Base-by-base conservation (phyloP, 2,329 filamentous ascomycete species). In the Decorospora gaudefroyi region DNA sequence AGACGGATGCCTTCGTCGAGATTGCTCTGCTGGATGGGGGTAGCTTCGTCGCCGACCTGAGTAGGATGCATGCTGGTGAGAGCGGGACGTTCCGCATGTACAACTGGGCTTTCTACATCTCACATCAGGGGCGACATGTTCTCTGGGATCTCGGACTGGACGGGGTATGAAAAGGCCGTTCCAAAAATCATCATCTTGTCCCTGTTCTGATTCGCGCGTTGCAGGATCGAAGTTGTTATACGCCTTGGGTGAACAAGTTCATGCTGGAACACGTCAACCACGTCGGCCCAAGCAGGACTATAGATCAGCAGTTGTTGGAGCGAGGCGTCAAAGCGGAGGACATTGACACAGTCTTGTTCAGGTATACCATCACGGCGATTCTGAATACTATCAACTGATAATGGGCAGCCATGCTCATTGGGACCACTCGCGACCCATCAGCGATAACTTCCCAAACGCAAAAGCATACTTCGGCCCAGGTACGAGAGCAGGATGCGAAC, bases 61-160 rank as follows among this genome's bases (percentile, higher is more conserved):
- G 48, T 25, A 60, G 55, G 25, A 37, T 68, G 31, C 65, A 68
- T 53, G 58, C 59, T n/a, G 61, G 57, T 7, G 39, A 29, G 19
- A 59, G 49, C 23, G 57, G 53, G 13, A 61, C 49, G 11, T 67
- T 62, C 51, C 61, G 65, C 21, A 67, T 67, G 64, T 68, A 68
- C 39, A 63, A 68, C 33, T 68, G 65, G 64, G 64, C 64, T 1
- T 68, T 68, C 27, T 56, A 62, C 41, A 56, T 68, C 13, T 46
- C 44, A 6, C 59, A 67, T 41, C 31, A 43, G 2, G 57, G 53
- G 16, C 51, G 55, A 28, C 61, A 65, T 23, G 34, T 67, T 12
- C 39, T 68, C 5, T 68, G 65, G 65, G 65, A 68, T 39, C 57
- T 68, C 4, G 65, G 65, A 3, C 36, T 68, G 7, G 57, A 60